phyloP scores from a whole-genome alignment of 495 filamentous ascomycete species.

The Aspergillus hancockii region DNA sequence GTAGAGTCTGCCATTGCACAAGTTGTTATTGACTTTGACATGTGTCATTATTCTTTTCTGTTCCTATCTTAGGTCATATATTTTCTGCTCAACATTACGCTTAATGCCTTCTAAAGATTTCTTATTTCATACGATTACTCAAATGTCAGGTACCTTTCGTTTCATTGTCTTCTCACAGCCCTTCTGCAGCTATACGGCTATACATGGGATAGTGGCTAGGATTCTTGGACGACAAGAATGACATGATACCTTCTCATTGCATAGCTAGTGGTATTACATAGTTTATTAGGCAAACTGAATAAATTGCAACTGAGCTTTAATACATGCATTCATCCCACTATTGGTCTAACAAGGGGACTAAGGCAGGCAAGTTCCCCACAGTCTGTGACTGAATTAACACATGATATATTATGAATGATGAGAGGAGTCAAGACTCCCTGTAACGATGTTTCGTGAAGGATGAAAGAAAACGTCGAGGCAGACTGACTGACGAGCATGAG shows the following conservation, averaged over 20 bases:
- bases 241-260: not conserved
- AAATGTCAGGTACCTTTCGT: not conserved
- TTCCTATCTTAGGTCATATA: conserved; percentile 20
- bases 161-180: not conserved
- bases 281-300: too few species aligned
- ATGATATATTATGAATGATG: too few species aligned
- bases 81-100: conserved; percentile 3
- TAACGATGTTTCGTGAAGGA: too few species aligned
- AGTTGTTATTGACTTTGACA: conserved; percentile 8
- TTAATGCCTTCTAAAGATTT: not conserved
- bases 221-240: not conserved
- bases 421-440: too few species aligned
- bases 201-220: not conserved
- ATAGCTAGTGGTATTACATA: not conserved
- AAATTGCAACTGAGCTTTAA: too few species aligned
- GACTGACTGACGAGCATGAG: too few species aligned
- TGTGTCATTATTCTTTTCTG: conserved; percentile 17
- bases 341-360: too few species aligned
- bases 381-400: too few species aligned
- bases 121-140: not conserved
- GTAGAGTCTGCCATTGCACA: conserved; percentile 6
- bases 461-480: too few species aligned
- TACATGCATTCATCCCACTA: too few species aligned
- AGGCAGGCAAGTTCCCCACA: too few species aligned
- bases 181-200: not conserved